phyloP scores from a whole-genome alignment of 1,139 yeast species.

The Lodderomyces elongisporus region DNA sequence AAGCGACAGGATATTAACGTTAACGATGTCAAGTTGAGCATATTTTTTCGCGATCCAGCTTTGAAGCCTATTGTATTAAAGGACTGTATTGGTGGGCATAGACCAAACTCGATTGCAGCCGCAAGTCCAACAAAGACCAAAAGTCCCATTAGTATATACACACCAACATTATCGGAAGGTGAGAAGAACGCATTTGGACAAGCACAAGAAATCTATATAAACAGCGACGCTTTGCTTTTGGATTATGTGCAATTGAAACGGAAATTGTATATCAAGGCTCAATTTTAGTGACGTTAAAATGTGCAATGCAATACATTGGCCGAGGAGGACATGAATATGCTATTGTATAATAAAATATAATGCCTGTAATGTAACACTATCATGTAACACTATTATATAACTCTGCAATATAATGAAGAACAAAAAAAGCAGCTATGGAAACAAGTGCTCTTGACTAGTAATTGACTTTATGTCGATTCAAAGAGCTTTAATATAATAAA shows the following conservation, averaged over 20 bases:
- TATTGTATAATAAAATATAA: no score
- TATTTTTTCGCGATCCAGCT: conserved; percentile 21
- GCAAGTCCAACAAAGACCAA: no score
- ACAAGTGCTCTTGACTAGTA: no score
- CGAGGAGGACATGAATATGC: background rate
- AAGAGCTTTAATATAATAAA: no score
- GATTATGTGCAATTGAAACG: conserved; percentile 27
- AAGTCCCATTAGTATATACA: background rate
- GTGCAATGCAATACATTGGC: background rate
- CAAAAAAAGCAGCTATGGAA: no score
- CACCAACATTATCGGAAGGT: no score
- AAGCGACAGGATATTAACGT: conserved; percentile 14
- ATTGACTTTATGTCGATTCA: no score
- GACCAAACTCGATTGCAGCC: background rate
- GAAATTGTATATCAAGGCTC: conserved; percentile 22
- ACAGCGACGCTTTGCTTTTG: conserved; percentile 18
- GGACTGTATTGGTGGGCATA: conserved; percentile 4
- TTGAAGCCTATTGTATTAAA: conserved; percentile 25
- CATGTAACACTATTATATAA: no score
- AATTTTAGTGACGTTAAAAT: no score
- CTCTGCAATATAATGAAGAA: no score
- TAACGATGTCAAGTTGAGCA: conserved; percentile 17
- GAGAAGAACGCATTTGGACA: background rate
- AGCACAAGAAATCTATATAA: conserved; percentile 4
- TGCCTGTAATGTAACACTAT: no score